Evolutionary conservation across 163 green algal genomes (phyloP).

Genomic region (Volvox carteri): DNA sequence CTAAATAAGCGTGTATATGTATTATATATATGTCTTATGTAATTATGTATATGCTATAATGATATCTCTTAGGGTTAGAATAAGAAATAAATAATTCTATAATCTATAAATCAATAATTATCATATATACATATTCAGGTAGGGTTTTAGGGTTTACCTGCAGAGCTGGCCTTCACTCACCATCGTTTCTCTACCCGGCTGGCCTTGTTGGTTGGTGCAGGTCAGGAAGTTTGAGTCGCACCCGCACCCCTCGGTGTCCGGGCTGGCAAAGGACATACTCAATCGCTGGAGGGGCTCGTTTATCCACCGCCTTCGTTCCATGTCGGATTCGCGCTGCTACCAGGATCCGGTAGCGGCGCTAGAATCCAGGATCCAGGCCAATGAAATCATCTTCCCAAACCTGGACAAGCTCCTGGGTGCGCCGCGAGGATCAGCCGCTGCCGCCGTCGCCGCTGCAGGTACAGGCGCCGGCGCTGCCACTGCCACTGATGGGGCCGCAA

Average conservation of each 20-base stretch:
- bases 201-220: too few relatives aligned
- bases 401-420: neutral
- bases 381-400: slow-evolving; percentile 42
- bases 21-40: too few relatives aligned
- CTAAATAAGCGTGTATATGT: too few relatives aligned
- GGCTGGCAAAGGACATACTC: slow-evolving; percentile 19
- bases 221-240: slow-evolving; percentile 32
- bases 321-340: slow-evolving; percentile 34
- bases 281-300: slow-evolving; percentile 36
- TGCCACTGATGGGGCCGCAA: neutral
- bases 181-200: too few relatives aligned
- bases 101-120: too few relatives aligned
- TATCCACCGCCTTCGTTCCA: neutral
- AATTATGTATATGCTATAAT: too few relatives aligned
- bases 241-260: slow-evolving; percentile 46
- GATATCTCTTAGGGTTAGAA: too few relatives aligned
- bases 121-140: too few relatives aligned
- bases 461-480: neutral
- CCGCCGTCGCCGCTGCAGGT: neutral
- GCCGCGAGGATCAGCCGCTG: neutral
- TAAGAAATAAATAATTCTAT: too few relatives aligned
- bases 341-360: slow-evolving; percentile 11
- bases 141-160: too few relatives aligned
- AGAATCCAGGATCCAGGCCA: slow-evolving; percentile 33
- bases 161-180: too few relatives aligned